A percentile compares a stretch with the other conserved stretches of the same genome.
Evolutionary conservation across 2,329 filamentous ascomycete species (phyloP).

Genomic region (Ophiostoma populinum): DNA sequence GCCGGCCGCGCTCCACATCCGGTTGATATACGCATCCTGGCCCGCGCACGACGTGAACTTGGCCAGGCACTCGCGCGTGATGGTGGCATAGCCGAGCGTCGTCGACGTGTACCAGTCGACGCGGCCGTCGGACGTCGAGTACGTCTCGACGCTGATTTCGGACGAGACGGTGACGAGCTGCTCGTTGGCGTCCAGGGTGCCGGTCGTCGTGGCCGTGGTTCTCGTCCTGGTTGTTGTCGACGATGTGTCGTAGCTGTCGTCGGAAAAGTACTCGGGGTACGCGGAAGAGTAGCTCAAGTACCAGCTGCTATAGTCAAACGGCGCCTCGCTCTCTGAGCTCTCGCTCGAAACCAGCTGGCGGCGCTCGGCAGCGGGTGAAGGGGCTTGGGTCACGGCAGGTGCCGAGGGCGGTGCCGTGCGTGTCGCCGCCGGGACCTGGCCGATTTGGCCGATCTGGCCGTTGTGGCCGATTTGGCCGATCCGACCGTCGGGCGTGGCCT

Average conservation of each 20-base stretch:
- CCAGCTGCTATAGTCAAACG: neutral
- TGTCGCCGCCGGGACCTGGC: no score
- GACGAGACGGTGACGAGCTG: neutral
- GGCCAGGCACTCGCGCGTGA: constrained; percentile 4
- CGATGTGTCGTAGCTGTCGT: no score
- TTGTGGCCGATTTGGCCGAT: no score
- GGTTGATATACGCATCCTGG: constrained; percentile 10
- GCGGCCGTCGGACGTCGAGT: neutral
- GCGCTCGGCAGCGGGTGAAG: no score
- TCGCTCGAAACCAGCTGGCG: no score
- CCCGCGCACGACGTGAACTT: constrained; percentile 7
- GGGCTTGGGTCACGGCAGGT: no score
- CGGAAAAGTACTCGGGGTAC: no score
- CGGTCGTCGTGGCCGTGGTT: neutral
- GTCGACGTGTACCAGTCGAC: neutral
- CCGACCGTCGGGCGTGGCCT: no score
- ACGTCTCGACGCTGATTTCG: neutral
- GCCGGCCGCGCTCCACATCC: constrained; percentile 1
- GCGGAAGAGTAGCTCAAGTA: neutral
- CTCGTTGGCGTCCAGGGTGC: neutral
- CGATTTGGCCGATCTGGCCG: no score
- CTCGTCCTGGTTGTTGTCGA: neutral
- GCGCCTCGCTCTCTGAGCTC: no score
- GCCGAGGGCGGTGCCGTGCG: no score
- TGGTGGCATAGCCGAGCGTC: neutral